Conservation (phyloP, 345 rosid genomes). For the Garcia nutans region DNA sequence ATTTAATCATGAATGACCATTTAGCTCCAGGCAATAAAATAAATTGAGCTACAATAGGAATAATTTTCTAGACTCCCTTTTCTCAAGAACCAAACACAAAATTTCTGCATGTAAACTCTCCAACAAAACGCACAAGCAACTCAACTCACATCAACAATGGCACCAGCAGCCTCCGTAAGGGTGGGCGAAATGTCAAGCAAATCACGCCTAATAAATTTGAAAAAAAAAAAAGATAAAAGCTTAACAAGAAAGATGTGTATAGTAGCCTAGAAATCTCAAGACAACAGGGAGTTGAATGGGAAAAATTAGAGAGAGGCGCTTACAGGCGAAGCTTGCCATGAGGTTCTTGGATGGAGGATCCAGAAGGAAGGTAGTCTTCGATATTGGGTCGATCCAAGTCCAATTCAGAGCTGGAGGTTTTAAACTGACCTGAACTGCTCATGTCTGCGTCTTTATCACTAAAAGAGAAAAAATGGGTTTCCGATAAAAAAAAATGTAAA, state of each 20-base stretch:
- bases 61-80: neutral
- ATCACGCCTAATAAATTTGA: constrained; percentile 57
- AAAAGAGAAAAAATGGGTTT: too few species aligned
- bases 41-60: neutral
- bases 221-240: neutral
- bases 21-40: neutral
- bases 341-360: constrained; percentile 78
- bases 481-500: too few species aligned
- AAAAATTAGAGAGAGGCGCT: neutral
- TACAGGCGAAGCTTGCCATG: constrained; percentile 88
- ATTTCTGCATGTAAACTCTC: neutral
- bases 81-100: constrained; percentile 6
- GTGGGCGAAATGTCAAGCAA: constrained; percentile 88
- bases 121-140: constrained; percentile 5
- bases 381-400: constrained; percentile 83
- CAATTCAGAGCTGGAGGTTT: constrained; percentile 68
- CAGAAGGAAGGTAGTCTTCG: constrained; percentile 96
- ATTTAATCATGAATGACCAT: neutral
- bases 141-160: constrained; percentile 81
- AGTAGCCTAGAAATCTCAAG: neutral
- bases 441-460: constrained; percentile 3
- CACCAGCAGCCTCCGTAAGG: constrained; percentile 96
- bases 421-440: constrained; percentile 43
- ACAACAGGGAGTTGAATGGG: neutral
- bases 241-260: neutral